phyloP scores from a whole-genome alignment of 495 filamentous ascomycete species.

The Glutinoglossum americanum region DNA sequence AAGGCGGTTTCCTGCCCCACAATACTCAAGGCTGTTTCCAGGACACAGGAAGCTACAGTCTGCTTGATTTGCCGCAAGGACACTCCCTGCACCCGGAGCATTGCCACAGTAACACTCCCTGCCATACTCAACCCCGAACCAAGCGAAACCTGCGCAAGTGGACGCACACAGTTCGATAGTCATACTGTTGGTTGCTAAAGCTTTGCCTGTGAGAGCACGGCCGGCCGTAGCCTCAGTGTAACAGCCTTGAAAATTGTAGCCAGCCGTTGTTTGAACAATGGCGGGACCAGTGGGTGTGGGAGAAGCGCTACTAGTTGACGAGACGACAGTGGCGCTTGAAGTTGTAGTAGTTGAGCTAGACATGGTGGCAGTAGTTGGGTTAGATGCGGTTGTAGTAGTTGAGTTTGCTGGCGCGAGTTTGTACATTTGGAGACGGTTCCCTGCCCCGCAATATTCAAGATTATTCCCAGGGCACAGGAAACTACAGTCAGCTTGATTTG shows the following conservation, averaged over 20 bases:
- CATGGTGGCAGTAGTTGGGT: neutral
- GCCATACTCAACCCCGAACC: neutral
- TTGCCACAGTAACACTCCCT: neutral
- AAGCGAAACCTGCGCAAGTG: neutral
- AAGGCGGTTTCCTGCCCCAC: neutral
- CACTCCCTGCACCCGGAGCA: neutral
- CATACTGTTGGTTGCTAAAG: neutral
- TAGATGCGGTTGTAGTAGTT: neutral
- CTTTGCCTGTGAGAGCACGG: neutral
- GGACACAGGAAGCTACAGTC: neutral
- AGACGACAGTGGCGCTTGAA: neutral
- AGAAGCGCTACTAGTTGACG: neutral
- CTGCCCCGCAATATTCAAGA: neutral
- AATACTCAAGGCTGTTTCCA: neutral
- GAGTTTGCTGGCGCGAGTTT: slow-evolving; percentile 5
- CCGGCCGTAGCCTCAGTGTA: neutral
- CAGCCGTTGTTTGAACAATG: neutral
- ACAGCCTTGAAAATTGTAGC: neutral
- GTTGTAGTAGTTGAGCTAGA: neutral
- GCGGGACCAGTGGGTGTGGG: neutral
- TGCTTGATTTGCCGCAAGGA: neutral
- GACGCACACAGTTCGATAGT: neutral
- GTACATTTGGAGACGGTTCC: slow-evolving; percentile 24
- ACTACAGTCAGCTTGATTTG: neutral
- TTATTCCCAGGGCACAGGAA: neutral